Evolutionary conservation across 805 yeast species (phyloP), one percentile per base, ranked within the genome.

Genomic region (Yamadazyma kitorensis): DNA sequence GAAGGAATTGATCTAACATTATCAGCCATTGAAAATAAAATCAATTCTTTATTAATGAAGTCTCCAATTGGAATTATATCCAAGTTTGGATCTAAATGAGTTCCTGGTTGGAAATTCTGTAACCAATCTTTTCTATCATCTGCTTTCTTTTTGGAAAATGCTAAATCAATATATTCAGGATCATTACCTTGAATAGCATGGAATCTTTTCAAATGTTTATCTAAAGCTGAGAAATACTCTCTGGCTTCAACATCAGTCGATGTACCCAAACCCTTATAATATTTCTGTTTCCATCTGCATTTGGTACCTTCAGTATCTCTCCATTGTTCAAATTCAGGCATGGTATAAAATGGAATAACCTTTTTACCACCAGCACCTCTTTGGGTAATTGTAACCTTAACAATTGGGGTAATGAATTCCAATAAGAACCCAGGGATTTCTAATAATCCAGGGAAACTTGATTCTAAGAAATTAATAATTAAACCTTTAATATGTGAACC

Each of bases 211-310:
- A 86, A 70, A 62, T 93, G 98, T 43, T 70, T 80, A 47, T 85
- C 96, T 20, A 93, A 69, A 43, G 84, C 83, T 26, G 86, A 68
- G 58, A 93, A 93, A 53, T 93, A 93, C 54, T 86, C 93, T 46
- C 93, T 78, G 41, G 85, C 86, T 60, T 93, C 98, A 22, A 67
- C 73, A 17, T 79, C 77, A 1, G 80, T 73, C 1, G 98, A 91
- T 4, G 98, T 88, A 78, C 98, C 98, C 72, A 93, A 75, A 77
- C 98, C 98, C 72, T 93, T 93, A 68, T 87, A 93, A 68, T 93
- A 93, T 74, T 93, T 93, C 50, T 86, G 94, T 29, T 83, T 77
- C 93, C 96, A 93, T 8, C 88, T 74, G 49, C 78, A 79, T 6
- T 62, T 70, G 19, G 64, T 61, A 24, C 96, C 93, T 49, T 85